Percentiles rank a stretch among this genome's conserved stretches.
phyloP scores from a whole-genome alignment of 495 filamentous ascomycete genomes.

The Umbilicaria muhlenbergii region DNA sequence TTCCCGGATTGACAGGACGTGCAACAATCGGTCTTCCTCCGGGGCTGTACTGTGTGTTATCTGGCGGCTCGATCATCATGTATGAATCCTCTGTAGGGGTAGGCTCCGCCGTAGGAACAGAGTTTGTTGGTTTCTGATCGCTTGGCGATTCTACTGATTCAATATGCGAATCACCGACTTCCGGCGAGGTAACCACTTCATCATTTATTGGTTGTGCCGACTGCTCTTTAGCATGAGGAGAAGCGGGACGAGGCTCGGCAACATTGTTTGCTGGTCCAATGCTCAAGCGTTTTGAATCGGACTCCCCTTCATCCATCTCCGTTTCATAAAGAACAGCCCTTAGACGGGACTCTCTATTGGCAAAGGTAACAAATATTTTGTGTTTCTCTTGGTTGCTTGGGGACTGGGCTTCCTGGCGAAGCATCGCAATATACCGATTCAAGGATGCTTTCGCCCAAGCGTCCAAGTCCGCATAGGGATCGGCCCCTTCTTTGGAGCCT shows the following conservation, averaged over 20 bases:
- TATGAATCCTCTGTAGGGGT: too few species aligned
- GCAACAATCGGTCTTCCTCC: slow-evolving; percentile 31
- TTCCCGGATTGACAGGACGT: background rate
- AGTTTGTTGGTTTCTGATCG: slow-evolving; percentile 13
- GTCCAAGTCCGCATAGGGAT: slow-evolving; percentile 34
- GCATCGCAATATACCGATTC: slow-evolving; percentile 34
- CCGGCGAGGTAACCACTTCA: too few species aligned
- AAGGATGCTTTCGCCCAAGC: slow-evolving; percentile 38
- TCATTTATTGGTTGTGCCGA: too few species aligned
- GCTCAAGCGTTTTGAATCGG: too few species aligned
- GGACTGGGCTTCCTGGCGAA: slow-evolving; percentile 35
- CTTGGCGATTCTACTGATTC: slow-evolving; percentile 26
- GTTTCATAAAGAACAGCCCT: slow-evolving; percentile 36
- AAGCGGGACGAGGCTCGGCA: too few species aligned
- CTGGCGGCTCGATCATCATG: background rate
- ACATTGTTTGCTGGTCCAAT: too few species aligned
- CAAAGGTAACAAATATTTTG: slow-evolving; percentile 35
- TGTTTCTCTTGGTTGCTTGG: slow-evolving; percentile 33
- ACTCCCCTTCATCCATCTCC: slow-evolving; percentile 9
- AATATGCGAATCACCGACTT: slow-evolving; percentile 2
- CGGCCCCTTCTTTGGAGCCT: slow-evolving; percentile 6
- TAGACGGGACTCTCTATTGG: slow-evolving; percentile 33
- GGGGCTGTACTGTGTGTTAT: slow-evolving; percentile 27
- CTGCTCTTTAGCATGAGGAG: too few species aligned
- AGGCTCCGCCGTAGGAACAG: slow-evolving; percentile 1